Base-by-base conservation (phyloP, 129 eudicot species). In the Erigeron canadensis region DNA sequence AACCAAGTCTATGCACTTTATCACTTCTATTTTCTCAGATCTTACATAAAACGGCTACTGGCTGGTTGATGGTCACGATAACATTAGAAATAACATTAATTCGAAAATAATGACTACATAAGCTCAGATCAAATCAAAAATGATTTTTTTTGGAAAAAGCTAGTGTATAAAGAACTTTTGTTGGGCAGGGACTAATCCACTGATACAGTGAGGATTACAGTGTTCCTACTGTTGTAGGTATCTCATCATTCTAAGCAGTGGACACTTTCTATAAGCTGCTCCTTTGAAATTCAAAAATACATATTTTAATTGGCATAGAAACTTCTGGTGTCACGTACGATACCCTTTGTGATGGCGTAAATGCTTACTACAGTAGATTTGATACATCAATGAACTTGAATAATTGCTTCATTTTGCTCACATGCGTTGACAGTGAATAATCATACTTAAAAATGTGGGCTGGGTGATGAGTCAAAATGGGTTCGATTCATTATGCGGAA, bases 1-100 rank as follows among this genome's bases (percentile, higher is more conserved):
- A 86, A 81, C 74, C 76, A 51, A 61, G 50, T 50, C 12, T 5
- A 16, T 51, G n/a, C 57, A 4, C 58, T 51, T 53, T 65, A 70
- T 63, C 42, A 16, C 13, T 69, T 28, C 46, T n/a, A 39, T 37
- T 22, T 46, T 11, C 19, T 38, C 2, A 11, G 38, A n/a, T 75
- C 39, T 17, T 5, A 55, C 65, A 45, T 46, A 37, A 28, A 40
- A 58, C 12, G 37, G 51, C 37, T 58, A 37, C n/a, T 16, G 39
- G 10, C 21, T 75, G 67, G 58, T 65, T 43, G 19, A 75, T 42
- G 37, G 19, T 53, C 71, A 15, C 53, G 13, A 48, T 21, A 45
- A 51, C 51, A 15, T 15, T 65, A 65, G 46, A 62, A 40, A 61
- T 50, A 74, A 16, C 9, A 41, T 41, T 53, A n/a, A 2, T 62